Percentiles rank a stretch among this genome's conserved stretches.
Conservation (phyloP, 2,329 filamentous ascomycete species). For the Teratosphaeria gauchensis region DNA sequence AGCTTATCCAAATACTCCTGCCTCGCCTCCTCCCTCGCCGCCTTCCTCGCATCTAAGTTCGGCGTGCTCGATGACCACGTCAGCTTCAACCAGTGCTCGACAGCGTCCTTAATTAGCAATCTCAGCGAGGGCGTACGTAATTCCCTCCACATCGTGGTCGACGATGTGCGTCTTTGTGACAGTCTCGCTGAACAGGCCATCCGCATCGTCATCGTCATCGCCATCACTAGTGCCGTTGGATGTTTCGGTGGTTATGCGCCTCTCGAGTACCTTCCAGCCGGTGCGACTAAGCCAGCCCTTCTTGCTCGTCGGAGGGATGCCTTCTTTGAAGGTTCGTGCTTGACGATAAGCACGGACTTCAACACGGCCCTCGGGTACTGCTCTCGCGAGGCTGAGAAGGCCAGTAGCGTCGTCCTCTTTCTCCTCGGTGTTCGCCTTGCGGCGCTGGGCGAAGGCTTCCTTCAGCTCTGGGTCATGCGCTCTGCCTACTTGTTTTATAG, state of each 20-base stretch:
- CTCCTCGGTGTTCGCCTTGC: background rate
- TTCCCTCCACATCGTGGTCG: background rate
- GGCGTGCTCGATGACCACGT: background rate
- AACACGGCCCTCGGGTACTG: background rate
- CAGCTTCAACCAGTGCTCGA: constrained; percentile 5
- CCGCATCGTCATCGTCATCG: constrained; percentile 1
- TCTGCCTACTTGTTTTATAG: background rate
- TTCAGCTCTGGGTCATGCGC: background rate
- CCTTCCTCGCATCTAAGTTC: constrained; percentile 3
- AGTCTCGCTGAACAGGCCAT: background rate
- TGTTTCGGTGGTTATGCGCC: background rate
- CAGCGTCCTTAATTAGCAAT: constrained; percentile 9
- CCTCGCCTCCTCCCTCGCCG: background rate
- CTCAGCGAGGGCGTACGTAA: constrained; percentile 4
- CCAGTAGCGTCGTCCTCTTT: no score
- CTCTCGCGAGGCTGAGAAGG: background rate
- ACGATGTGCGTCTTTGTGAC: background rate
- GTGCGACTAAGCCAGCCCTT: background rate
- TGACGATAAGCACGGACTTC: constrained; percentile 5
- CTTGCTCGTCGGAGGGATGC: constrained; percentile 2
- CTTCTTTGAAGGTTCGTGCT: constrained; percentile 2
- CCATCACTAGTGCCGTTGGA: background rate
- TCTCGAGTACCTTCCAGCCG: constrained; percentile 3
- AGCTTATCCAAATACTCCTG: background rate
- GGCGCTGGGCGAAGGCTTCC: background rate